Evolutionary conservation across 2,329 filamentous ascomycete species (phyloP).

Genomic region (Emergomyces orientalis): DNA sequence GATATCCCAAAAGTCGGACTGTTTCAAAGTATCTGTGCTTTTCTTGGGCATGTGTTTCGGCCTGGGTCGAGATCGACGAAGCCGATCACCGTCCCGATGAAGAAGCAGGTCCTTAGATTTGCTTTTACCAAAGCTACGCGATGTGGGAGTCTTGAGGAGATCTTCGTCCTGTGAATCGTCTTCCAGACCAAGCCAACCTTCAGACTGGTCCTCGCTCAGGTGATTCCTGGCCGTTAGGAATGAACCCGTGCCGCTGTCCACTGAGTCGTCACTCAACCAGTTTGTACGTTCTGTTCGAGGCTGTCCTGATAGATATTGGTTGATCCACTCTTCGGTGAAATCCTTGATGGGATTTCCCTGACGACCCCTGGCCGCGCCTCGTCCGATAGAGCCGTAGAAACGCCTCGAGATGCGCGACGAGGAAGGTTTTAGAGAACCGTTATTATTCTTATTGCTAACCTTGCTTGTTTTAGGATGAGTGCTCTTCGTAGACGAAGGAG

Average conservation of each 20-base stretch:
- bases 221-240: slow-evolving; percentile 35
- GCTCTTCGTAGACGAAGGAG: slow-evolving; percentile 17
- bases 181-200: slow-evolving; percentile 38
- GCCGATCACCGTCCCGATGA: background rate
- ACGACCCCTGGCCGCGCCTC: slow-evolving; percentile 19
- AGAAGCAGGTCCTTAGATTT: slow-evolving; percentile 8
- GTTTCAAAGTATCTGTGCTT: slow-evolving; percentile 35
- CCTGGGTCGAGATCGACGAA: slow-evolving; percentile 18
- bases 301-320: slow-evolving; percentile 67
- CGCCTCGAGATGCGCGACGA: slow-evolving; percentile 21
- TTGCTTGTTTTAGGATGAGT: slow-evolving; percentile 6
- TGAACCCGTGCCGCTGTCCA: slow-evolving; percentile 65
- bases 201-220: slow-evolving; percentile 33
- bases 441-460: background rate
- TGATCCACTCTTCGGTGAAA: slow-evolving; percentile 77
- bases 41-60: slow-evolving; percentile 29
- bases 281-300: slow-evolving; percentile 61
- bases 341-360: slow-evolving; percentile 39
- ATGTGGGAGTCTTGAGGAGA: slow-evolving; percentile 32
- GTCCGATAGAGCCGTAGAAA: slow-evolving; percentile 21
- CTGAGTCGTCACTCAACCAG: slow-evolving; percentile 73
- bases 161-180: slow-evolving; percentile 32
- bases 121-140: slow-evolving; percentile 10
- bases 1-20: slow-evolving; percentile 39
- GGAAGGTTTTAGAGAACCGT: slow-evolving; percentile 8